phyloP scores from a whole-genome alignment of 73 alveolate species.

The Durusdinium trenchii region DNA sequence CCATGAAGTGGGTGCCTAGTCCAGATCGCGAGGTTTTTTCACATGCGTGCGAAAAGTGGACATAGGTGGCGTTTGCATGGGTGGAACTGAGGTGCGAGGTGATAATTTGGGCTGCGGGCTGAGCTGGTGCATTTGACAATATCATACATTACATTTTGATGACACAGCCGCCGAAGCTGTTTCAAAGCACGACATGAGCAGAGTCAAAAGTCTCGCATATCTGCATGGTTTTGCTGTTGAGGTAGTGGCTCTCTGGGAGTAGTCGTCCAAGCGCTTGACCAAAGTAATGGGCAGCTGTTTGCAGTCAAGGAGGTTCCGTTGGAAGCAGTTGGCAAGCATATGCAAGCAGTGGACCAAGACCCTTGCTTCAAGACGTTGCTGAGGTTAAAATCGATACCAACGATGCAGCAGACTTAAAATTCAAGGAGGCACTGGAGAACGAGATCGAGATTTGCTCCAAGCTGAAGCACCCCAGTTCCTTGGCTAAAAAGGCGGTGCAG shows the following conservation, averaged over 20 bases:
- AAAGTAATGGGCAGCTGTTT: conserved; percentile 69
- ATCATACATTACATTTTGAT: background rate
- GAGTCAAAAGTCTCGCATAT: background rate
- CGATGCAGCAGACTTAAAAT: conserved; percentile 45
- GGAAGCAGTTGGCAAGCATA: no score
- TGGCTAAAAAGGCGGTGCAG: background rate
- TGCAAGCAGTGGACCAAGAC: no score
- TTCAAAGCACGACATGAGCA: background rate
- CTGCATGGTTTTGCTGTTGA: background rate
- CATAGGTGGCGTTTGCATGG: background rate
- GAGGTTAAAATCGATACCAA: conserved; percentile 65
- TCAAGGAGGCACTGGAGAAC: conserved; percentile 85
- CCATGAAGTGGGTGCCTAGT: conserved; percentile 18
- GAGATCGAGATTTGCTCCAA: conserved; percentile 69
- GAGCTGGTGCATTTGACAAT: background rate
- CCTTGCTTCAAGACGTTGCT: background rate
- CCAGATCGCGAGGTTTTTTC: background rate
- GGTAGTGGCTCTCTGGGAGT: conserved; percentile 88
- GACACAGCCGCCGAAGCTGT: background rate
- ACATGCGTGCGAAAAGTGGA: background rate
- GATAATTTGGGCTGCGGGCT: conserved; percentile 31
- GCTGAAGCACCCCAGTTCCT: conserved; percentile 81
- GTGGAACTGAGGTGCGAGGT: conserved; percentile 21
- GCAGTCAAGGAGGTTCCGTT: conserved; percentile 77
- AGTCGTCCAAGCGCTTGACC: conserved; percentile 79